Evolutionary conservation across 495 filamentous ascomycete genomes (phyloP), one percentile per base, ranked within the genome.

Genomic region (Letharia columbiana): DNA sequence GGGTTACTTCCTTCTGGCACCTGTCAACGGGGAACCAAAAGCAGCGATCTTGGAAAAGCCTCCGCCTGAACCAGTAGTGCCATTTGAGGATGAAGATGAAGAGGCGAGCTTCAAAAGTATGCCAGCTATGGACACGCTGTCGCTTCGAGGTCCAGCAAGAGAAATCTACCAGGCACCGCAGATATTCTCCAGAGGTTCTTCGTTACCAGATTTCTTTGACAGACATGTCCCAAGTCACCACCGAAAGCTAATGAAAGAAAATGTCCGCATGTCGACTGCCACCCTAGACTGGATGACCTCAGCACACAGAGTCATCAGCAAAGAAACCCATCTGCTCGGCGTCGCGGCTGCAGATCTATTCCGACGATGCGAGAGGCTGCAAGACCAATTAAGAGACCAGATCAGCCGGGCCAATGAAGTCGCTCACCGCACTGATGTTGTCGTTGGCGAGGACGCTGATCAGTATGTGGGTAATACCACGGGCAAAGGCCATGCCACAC

Each of bases 341-440:
- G 72, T 81, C 61, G 91, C 89, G 15, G 91, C 90, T 4, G 84
- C 91, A 1, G 90, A 95, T 70, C 78, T 96, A 12, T 96, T 96
- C 78, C 81, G 86, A 20, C 83, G 88, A 33, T 92, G 89, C 70
- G 84, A 91, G 70, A 78, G 87, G 18, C 76, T 96, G 50, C 86
- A 85, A 70, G 77, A 79, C 3, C 91, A 96, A 74, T 80, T 96
- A 61, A 75, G 77, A 39, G 84, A 87, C 44, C 91, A 96, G 73
- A 80, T 96, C 56, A 79, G 73, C 66, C 85, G 86, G 68, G 82
- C 86, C 7, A 82, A 83, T n/a, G 84, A 90, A 73, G 81, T 89
- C 7, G 86, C 85, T 44, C 76, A 81, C 50, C 82, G 84, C 47
- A 83, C 92, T 61, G 87, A 91, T 65, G 77, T 75, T 11, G 79